Evolutionary conservation across 1,284 basidiomycete species (phyloP), one percentile per base, ranked within the genome.

Genomic region (Sanguinoderma infundibulare): DNA sequence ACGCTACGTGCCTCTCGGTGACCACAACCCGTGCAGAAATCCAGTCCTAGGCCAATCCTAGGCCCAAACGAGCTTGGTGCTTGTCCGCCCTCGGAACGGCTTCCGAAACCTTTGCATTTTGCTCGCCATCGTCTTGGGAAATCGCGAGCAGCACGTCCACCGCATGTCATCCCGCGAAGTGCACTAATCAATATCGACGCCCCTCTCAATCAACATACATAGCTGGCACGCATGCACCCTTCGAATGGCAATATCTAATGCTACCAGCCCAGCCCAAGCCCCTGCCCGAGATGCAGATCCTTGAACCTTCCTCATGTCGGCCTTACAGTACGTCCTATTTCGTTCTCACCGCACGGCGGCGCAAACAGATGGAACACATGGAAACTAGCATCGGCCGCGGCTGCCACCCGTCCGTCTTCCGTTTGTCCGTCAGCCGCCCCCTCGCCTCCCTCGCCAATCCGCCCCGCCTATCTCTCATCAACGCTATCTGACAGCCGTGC

Each of bases 401-500:
- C 46, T n/a, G n/a, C n/a, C 46, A 28, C 28, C 46, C 28, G 28
- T 49, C 46, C 20, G 28, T 12, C 46, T 8, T 32, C 46, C 46
- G 46, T 30, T 26, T 28, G 46, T 24, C 28, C 26, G 30, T 36
- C 32, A 17, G n/a, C n/a, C n/a, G n/a, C n/a, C n/a, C n/a, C n/a
- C n/a, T n/a, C n/a, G n/a, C n/a, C n/a, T n/a, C n/a, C 20, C 49
- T 35, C 49, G 42, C 42, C 24, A 46, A 46, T 46, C 42, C 42
- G 42, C 10, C 42, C 24, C 49, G 24, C 32, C 30, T 34, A 5
- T 42, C 46, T 32, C 32, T 34, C 49, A 51, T 35, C n/a, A 51
- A 51, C 32, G 32, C 49, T 34, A 51, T 36, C 30, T 51, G 49
- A 51, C 49, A 51, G 49, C 49, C 49, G 12, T n/a, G 49, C 34